Conservation (phyloP, 805 yeast genomes). For the Wickerhamiella alocasiicola region DNA sequence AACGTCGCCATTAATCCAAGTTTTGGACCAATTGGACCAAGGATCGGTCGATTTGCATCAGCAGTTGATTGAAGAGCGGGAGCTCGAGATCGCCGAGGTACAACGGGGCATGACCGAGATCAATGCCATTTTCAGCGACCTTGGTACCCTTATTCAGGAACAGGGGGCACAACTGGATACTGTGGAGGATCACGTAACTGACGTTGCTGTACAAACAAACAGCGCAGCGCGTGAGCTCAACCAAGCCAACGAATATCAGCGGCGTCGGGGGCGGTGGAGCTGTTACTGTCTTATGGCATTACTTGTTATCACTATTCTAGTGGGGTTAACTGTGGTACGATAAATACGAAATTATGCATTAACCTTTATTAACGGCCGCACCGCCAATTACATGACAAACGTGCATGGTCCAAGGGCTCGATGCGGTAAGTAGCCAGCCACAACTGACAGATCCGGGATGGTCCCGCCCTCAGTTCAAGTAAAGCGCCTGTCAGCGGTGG, state of each 20-base stretch:
- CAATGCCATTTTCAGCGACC: conserved; percentile 70
- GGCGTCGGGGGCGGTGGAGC: conserved; percentile 57
- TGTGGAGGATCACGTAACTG: conserved; percentile 64
- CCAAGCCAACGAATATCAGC: conserved; percentile 67
- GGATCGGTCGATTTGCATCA: conserved; percentile 23
- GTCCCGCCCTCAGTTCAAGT: too few relatives aligned
- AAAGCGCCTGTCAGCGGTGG: too few relatives aligned
- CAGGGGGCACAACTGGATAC: conserved; percentile 80
- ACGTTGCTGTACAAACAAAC: conserved; percentile 50
- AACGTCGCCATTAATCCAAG: conserved; percentile 22
- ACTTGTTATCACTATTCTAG: conserved; percentile 44
- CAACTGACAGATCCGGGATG: neutral
- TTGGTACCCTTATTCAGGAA: conserved; percentile 64
- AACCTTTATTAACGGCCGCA: too few relatives aligned
- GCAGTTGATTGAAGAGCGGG: conserved; percentile 49
- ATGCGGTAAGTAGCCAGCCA: too few relatives aligned
- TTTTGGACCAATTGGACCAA: conserved; percentile 32
- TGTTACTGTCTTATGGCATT: conserved; percentile 51
- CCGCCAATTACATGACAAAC: too few relatives aligned
- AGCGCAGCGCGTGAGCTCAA: conserved; percentile 57
- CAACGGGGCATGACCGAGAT: conserved; percentile 73
- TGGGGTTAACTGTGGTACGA: conserved; percentile 25
- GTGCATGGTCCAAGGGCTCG: too few relatives aligned
- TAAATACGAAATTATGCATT: too few relatives aligned
- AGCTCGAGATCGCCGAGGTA: conserved; percentile 56